Conservation (phyloP, 768 basidiomycete genomes). For the Krasilnikovozyma curviuscula region DNA sequence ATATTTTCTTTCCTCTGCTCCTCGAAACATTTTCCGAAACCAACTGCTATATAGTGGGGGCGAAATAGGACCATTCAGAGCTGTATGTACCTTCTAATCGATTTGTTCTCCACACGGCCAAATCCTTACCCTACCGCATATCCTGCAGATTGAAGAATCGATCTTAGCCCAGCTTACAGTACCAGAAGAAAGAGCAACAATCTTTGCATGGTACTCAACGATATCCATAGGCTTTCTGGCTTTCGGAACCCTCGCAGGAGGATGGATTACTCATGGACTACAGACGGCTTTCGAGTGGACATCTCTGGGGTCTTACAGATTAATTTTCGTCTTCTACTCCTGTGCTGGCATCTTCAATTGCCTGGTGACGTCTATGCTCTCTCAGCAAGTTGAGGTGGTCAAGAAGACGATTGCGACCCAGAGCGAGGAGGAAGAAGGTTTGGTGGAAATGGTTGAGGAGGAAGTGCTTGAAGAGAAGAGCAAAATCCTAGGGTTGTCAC, state of each 20-base stretch:
- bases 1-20: too few relatives aligned
- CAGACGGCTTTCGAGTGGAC: conserved; percentile 13
- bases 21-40: too few relatives aligned
- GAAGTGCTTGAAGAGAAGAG: not conserved
- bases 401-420: not conserved
- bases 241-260: conserved; percentile 14
- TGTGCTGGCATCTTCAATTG: conserved; percentile 14
- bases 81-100: too few relatives aligned
- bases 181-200: conserved; percentile 10
- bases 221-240: conserved; percentile 15
- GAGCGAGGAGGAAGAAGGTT: not conserved
- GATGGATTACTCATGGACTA: conserved; percentile 10
- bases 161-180: conserved; percentile 18
- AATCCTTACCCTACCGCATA: too few relatives aligned
- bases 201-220: conserved; percentile 16
- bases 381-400: conserved; percentile 10
- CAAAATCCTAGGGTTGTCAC: conserved; percentile 11
- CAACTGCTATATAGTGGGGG: conserved; percentile 3
- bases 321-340: conserved; percentile 16
- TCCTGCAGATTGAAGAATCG: conserved; percentile 22
- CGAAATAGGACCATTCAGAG: conserved; percentile 21
- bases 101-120: too few relatives aligned
- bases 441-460: conserved; percentile 2
- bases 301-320: conserved; percentile 14
- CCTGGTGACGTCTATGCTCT: conserved; percentile 6